Evolutionary conservation across 306 rosid species (phyloP), one percentile per base, ranked within the genome.

Genomic region (Quercus alba): DNA sequence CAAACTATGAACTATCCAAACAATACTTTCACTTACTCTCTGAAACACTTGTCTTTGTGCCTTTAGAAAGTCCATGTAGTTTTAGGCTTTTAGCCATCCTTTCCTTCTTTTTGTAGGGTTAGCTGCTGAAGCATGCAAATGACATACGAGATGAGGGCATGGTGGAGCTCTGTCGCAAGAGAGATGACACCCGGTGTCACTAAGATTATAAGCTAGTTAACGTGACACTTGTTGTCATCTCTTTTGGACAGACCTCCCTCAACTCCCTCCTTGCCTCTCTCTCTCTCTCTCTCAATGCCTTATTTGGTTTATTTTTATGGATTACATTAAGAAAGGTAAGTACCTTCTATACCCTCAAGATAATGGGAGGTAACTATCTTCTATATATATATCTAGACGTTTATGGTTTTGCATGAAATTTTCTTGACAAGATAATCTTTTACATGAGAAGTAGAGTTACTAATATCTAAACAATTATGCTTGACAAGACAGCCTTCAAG

Each of bases 111-210:
- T 33, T 17, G 41, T 4, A 3, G 49, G 9, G 51, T 67, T 18
- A 23, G 14, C 4, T 33, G 72, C 25, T 33, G 23, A 31, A 33
- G 72, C 72, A 33, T 18, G 72, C 26, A 66, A 66, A 6, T 7
- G 21, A 31, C 19, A 67, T 31, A 35, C 5, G 21, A 33, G 33
- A 31, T 19, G 15, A 67, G 51, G 72, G 72, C n/a, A 67, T 18
- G 72, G 23, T 67, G 72, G 72, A 67, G 72, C 72, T 67, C 72
- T 31, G 72, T 67, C 72, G 72, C 72, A 67, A 67, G 72, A 67
- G 72, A 67, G 72, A 67, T 67, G 72, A 19, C 72, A 19, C 72
- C 26, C 5, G 51, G 72, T 67, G 72, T 67, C 51, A 18, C 51
- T 6, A 19, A 33, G 46, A 26, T 63, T 12, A 26, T 30, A 15